Conservation (phyloP, 768 basidiomycete genomes). For the Rhodotorula babjevae region DNA sequence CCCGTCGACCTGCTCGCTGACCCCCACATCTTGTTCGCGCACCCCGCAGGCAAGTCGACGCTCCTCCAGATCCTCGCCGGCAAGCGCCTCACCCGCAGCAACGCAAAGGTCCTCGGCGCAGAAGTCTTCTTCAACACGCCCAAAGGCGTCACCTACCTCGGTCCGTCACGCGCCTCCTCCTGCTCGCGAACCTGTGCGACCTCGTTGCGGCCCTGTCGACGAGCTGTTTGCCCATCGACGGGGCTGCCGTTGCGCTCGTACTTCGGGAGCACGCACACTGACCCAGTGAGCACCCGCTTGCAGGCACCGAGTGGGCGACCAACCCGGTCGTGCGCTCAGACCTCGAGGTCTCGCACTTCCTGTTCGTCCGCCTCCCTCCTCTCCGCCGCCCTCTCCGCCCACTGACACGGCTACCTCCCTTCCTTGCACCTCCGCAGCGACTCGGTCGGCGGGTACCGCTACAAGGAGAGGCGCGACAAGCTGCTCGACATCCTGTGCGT, state of each 20-base stretch:
- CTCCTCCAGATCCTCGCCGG: conserved; percentile 89
- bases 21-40: not conserved
- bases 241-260: no score
- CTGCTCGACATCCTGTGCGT: conserved; percentile 71
- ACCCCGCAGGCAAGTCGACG: conserved; percentile 78
- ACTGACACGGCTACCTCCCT: no score
- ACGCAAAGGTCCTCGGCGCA: conserved; percentile 65
- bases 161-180: not conserved
- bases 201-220: not conserved
- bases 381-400: not conserved
- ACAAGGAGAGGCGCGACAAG: conserved; percentile 78
- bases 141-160: conserved; percentile 39
- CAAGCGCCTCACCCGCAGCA: conserved; percentile 66
- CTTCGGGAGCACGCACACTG: no score
- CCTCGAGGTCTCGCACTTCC: conserved; percentile 83
- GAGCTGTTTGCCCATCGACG: no score
- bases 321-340: conserved; percentile 94
- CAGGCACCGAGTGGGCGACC: conserved; percentile 94
- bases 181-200: not conserved
- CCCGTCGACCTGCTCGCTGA: not conserved
- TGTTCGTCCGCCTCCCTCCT: conserved; percentile 46
- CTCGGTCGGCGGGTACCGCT: conserved; percentile 89
- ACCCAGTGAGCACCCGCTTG: not conserved
- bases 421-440: conserved; percentile 50
- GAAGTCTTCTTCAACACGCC: conserved; percentile 90